These are phyloP conservation scores for Sanguinoderma infundibulare DNA, from an alignment of 1,284 basidiomycete genomes.

Conservation along the genomic window DNA sequence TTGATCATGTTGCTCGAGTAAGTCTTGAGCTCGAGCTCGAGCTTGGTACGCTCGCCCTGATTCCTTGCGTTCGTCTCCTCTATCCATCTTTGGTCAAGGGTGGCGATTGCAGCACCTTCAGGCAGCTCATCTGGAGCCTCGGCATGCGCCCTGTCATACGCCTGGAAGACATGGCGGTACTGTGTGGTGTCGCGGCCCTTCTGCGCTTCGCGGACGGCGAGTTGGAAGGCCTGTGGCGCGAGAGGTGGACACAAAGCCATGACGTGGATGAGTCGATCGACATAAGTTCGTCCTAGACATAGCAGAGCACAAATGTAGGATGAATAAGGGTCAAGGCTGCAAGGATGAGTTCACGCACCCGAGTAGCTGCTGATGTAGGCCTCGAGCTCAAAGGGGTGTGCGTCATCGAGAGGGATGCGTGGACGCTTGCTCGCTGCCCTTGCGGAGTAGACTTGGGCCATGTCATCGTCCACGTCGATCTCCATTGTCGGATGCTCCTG, in stretches of 20 bases:
- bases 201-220: slow-evolving; percentile 65
- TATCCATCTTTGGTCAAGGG: slow-evolving; percentile 65
- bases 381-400: slow-evolving; percentile 82
- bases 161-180: slow-evolving; percentile 56
- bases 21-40: slow-evolving; percentile 89
- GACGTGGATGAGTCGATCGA: slow-evolving; percentile 73
- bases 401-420: slow-evolving; percentile 62
- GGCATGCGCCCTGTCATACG: slow-evolving; percentile 58
- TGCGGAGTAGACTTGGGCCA: slow-evolving; percentile 2
- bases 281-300: slow-evolving; percentile 62
- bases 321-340: not conserved
- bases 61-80: slow-evolving; percentile 66
- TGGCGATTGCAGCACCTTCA: slow-evolving; percentile 48
- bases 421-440: slow-evolving; percentile 23
- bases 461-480: slow-evolving; percentile 35
- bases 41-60: slow-evolving; percentile 66
- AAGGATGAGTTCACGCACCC: slow-evolving; percentile 48
- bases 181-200: slow-evolving; percentile 63
- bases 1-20: slow-evolving; percentile 93
- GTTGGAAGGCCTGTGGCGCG: slow-evolving; percentile 68
- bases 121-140: slow-evolving; percentile 50
- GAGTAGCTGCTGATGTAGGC: slow-evolving; percentile 66
- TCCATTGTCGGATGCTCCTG: slow-evolving; percentile 28
- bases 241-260: slow-evolving; percentile 65
- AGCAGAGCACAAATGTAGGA: too few relatives aligned